Conservation (phyloP, 1,139 yeast genomes). For the Magnusiomyces suaveolens region DNA sequence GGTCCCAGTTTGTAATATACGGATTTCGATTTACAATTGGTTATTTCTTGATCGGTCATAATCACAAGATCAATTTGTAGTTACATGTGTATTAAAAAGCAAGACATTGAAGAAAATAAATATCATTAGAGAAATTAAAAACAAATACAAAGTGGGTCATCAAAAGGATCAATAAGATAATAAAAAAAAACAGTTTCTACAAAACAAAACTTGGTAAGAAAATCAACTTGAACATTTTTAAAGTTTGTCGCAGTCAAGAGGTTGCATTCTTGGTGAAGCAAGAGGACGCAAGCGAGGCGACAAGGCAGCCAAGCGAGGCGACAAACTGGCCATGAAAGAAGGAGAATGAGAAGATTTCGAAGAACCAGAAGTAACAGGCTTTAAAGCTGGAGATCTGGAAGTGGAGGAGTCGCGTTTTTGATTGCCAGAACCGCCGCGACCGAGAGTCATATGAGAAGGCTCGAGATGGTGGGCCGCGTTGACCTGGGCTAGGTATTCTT, state of each 20-base stretch:
- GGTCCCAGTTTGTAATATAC: too few relatives aligned
- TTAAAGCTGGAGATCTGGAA: neutral
- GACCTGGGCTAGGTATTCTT: constrained; percentile 30
- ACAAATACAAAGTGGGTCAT: too few relatives aligned
- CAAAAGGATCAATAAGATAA: too few relatives aligned
- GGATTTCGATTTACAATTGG: too few relatives aligned
- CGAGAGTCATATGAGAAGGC: constrained; percentile 30
- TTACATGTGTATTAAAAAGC: too few relatives aligned
- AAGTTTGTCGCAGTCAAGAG: neutral
- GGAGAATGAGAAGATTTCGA: neutral
- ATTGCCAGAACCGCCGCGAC: constrained; percentile 35
- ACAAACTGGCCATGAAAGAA: neutral
- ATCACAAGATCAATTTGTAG: too few relatives aligned
- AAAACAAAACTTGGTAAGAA: neutral
- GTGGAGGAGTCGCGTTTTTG: neutral
- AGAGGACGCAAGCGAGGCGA: neutral
- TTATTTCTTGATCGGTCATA: too few relatives aligned
- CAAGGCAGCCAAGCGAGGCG: neutral
- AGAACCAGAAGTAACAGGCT: neutral
- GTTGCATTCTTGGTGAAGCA: neutral
- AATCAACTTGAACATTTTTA: neutral
- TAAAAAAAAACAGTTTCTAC: neutral
- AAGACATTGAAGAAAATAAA: too few relatives aligned
- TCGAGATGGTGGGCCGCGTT: constrained; percentile 26
- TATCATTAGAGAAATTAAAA: too few relatives aligned